Evolutionary conservation across 495 filamentous ascomycete genomes (phyloP).

Genomic region (Glonium stellatum): DNA sequence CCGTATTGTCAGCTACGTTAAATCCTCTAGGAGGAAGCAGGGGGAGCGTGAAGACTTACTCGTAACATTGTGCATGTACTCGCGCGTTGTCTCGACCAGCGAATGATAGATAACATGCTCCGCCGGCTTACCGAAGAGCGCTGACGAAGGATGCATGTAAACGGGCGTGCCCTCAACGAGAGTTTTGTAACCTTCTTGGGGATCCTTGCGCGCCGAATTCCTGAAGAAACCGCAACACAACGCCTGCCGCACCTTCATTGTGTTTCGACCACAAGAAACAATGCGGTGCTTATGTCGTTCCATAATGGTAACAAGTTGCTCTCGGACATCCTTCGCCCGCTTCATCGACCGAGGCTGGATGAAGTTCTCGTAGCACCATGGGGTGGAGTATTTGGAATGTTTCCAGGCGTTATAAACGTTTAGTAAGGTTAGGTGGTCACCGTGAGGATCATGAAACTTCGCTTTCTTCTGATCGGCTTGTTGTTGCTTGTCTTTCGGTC

Average conservation of each 20-base stretch:
- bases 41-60: slow-evolving; percentile 28
- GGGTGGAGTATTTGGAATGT: slow-evolving; percentile 63
- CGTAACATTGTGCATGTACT: slow-evolving; percentile 73
- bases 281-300: slow-evolving; percentile 77
- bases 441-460: slow-evolving; percentile 91
- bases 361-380: slow-evolving; percentile 98
- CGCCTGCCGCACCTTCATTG: slow-evolving; percentile 80
- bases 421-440: slow-evolving; percentile 88
- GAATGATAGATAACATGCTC: slow-evolving; percentile 93
- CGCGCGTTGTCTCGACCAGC: slow-evolving; percentile 85
- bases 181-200: slow-evolving; percentile 93
- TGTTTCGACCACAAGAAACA: slow-evolving; percentile 77
- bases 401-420: slow-evolving; percentile 98
- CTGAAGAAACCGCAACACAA: slow-evolving; percentile 93
- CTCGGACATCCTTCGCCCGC: slow-evolving; percentile 83
- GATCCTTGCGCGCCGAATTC: slow-evolving; percentile 90
- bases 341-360: slow-evolving; percentile 85
- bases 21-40: neutral
- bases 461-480: slow-evolving; percentile 96
- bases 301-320: slow-evolving; percentile 91
- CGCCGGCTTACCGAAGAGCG: slow-evolving; percentile 88
- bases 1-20: slow-evolving; percentile 36
- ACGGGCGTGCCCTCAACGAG: slow-evolving; percentile 91
- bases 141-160: slow-evolving; percentile 83
- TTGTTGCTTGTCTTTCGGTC: slow-evolving; percentile 91